Percentiles rank a stretch among this genome's conserved stretches.
These are phyloP conservation scores for Dissoconium aciculare DNA, from an alignment of 2,329 filamentous ascomycete species.

Conservation along the genomic window DNA sequence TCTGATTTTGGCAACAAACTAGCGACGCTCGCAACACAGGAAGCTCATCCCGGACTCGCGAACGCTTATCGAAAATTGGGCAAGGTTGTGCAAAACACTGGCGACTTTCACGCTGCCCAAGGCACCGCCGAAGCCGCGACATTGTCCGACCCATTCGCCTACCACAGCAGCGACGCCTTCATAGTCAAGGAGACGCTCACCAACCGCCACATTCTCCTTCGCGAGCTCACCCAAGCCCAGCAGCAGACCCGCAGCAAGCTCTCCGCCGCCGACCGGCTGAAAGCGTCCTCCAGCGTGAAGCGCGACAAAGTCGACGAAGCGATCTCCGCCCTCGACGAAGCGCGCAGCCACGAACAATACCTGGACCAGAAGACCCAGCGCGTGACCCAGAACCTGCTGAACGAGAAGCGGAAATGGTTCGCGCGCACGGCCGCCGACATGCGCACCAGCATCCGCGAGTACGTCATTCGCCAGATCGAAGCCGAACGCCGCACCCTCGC, in stretches of 20 bases:
- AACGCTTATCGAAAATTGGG: conserved; percentile 92
- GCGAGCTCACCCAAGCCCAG: conserved; percentile 84
- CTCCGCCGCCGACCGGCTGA: conserved; percentile 74
- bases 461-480: conserved; percentile 87
- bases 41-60: conserved; percentile 72
- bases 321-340: conserved; percentile 80
- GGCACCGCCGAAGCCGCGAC: conserved; percentile 93
- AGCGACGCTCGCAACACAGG: conserved; percentile 71
- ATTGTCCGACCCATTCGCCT: conserved; percentile 80
- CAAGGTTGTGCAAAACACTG: conserved; percentile 80
- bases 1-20: conserved; percentile 88
- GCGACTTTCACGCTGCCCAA: conserved; percentile 91
- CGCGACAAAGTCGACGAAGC: conserved; percentile 96
- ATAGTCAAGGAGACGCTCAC: conserved; percentile 97
- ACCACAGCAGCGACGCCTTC: conserved; percentile 89
- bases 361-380: conserved; percentile 73
- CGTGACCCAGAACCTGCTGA: conserved; percentile 75
- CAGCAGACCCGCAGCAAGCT: conserved; percentile 70
- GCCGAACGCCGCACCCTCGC: conserved; percentile 82
- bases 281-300: conserved; percentile 70
- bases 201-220: conserved; percentile 89
- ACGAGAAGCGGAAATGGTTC: conserved; percentile 86
- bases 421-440: conserved; percentile 72
- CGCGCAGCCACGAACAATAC: conserved; percentile 63
- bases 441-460: conserved; percentile 71